phyloP scores from a whole-genome alignment of 305 asterid species.

The Nicotiana rustica region DNA sequence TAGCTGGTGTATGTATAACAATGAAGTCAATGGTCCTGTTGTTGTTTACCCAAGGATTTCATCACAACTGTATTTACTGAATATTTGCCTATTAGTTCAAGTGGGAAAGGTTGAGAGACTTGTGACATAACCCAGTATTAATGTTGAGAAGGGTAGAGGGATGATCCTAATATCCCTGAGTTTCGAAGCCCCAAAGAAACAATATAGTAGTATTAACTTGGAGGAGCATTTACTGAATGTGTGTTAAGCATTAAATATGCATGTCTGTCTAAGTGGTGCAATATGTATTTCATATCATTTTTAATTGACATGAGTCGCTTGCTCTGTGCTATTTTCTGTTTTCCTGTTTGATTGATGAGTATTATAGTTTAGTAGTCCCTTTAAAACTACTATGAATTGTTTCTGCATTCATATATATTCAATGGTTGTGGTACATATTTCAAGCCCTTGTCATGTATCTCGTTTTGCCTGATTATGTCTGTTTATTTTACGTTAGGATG shows the following conservation, averaged over 20 bases:
- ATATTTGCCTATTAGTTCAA: background rate
- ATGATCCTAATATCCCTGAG: no score
- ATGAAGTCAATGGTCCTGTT: background rate
- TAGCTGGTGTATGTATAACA: background rate
- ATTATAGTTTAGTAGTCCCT: background rate
- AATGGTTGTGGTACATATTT: background rate
- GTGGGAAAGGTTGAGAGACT: no score
- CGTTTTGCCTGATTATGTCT: background rate
- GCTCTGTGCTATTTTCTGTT: background rate
- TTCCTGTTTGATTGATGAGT: background rate
- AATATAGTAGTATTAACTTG: background rate
- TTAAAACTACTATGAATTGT: background rate
- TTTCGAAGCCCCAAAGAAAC: no score
- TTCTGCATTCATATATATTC: background rate
- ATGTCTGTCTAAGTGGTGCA: background rate
- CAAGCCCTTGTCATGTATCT: background rate
- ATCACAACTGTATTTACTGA: background rate
- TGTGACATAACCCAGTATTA: no score
- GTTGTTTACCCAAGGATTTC: background rate
- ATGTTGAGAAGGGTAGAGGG: no score
- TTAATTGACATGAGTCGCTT: background rate
- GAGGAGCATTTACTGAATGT: background rate
- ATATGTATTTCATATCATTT: background rate
- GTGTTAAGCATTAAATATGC: background rate
- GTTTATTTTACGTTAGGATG: slow-evolving; percentile 58